Evolutionary conservation across 1,284 basidiomycete genomes (phyloP), one percentile per base, ranked within the genome.

Genomic region (Ganoderma meredithae): DNA sequence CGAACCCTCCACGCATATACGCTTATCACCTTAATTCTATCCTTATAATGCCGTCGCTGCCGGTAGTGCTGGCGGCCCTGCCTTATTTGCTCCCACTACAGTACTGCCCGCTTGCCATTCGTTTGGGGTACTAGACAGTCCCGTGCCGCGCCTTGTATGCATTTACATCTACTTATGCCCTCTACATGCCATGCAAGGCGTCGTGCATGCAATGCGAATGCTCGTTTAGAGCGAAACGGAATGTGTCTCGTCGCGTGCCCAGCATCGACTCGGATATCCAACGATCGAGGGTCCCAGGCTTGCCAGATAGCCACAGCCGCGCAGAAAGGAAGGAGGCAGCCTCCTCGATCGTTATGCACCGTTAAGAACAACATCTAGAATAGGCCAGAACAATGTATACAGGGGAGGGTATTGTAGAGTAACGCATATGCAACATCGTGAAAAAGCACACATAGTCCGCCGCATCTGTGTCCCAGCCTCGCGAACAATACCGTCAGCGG

Each of bases 371-470:
- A 70, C 73, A 68, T 67, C 69, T 71, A 72, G 64, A 69, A 69
- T 68, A 71, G 64, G 69, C 72, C 70, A 64, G 60, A 66, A 63
- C 68, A 72, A 69, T 68, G 71, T 75, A 74, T 73, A 72, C 73
- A 69, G 72, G 47, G 47, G 66, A 67, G 71, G 74, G 74, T 75
- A 75, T 75, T 74, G 74, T 75, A 75, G 73, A 73, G 72, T 76
- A 77, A 13, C 74, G 75, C 74, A 74, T 71, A 75, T 72, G 75
- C 68, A 73, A 73, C 70, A 25, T 49, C 71, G 60, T 6, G 9
- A 66, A 71, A 69, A 69, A 66, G 47, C 47, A 49, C 70, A 69
- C 65, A 65, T 61, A 67, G 60, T 60, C 64, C 66, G 62, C 58
- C 47, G 67, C 52, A 27, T 40, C n/a, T 4, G 13, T 10, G 36